Conservation (phyloP, 2,329 filamentous ascomycete species). For the Drechslera avenae region DNA sequence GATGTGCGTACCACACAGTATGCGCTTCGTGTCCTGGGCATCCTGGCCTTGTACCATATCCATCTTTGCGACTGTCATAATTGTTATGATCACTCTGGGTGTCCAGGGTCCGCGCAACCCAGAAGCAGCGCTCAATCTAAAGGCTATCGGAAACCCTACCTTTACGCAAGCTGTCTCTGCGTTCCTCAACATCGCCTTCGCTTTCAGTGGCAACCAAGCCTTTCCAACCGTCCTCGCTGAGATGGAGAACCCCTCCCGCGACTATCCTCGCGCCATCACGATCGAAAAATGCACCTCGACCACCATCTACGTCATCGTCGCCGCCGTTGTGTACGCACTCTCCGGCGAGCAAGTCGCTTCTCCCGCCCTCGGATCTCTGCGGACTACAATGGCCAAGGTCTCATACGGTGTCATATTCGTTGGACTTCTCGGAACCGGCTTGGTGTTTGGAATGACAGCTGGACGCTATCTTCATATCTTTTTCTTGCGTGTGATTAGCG, state of each 20-base stretch:
- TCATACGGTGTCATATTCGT: constrained; percentile 30
- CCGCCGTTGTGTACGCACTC: constrained; percentile 29
- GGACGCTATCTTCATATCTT: constrained; percentile 31
- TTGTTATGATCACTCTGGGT: constrained; percentile 36
- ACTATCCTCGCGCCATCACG: constrained; percentile 33
- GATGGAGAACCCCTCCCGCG: constrained; percentile 34
- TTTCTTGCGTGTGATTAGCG: constrained; percentile 27
- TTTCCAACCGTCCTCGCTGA: constrained; percentile 36
- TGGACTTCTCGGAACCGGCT: constrained; percentile 31
- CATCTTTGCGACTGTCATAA: constrained; percentile 28
- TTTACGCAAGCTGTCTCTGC: constrained; percentile 31
- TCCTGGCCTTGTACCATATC: constrained; percentile 34
- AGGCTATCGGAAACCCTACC: constrained; percentile 27
- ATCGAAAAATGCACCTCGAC: constrained; percentile 34
- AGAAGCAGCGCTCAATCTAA: constrained; percentile 28
- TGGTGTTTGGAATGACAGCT: constrained; percentile 32
- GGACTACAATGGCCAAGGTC: constrained; percentile 30
- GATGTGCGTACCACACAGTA: constrained; percentile 33
- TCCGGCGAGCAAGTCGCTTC: constrained; percentile 34
- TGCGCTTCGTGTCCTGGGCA: constrained; percentile 37
- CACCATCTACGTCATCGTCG: constrained; percentile 30
- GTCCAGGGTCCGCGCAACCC: constrained; percentile 30
- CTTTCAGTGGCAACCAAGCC: constrained; percentile 36
- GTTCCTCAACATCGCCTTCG: constrained; percentile 37
- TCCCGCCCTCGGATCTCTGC: constrained; percentile 31